phyloP scores from a whole-genome alignment of 2,329 filamentous ascomycete species.

The Cercospora zeina region DNA sequence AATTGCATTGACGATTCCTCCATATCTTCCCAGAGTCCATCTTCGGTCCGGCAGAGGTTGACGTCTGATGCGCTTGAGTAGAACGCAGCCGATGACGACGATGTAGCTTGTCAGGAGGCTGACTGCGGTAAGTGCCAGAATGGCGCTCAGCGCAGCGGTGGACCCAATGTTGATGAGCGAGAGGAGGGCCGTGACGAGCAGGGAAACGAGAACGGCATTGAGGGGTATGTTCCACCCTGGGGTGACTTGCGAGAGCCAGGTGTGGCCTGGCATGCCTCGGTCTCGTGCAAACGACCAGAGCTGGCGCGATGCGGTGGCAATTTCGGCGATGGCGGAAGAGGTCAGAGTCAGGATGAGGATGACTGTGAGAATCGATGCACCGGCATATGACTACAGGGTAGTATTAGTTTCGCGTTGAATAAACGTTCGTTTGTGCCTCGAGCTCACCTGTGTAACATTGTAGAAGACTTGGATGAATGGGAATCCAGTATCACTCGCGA shows the following conservation, averaged over 20 bases:
- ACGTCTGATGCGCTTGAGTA: not conserved
- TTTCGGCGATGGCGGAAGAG: slow-evolving; percentile 23
- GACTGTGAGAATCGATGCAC: slow-evolving; percentile 38
- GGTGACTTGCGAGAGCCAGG: not conserved
- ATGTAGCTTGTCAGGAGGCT: not conserved
- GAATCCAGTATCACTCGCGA: slow-evolving; percentile 30
- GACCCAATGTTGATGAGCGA: slow-evolving; percentile 56
- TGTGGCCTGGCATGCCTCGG: slow-evolving; percentile 34
- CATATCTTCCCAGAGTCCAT: slow-evolving; percentile 1
- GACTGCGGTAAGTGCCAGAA: slow-evolving; percentile 47
- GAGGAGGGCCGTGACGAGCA: slow-evolving; percentile 37
- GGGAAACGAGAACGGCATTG: slow-evolving; percentile 18
- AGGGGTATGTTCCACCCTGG: slow-evolving; percentile 16
- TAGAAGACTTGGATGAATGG: slow-evolving; percentile 42
- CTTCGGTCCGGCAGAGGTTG: not conserved
- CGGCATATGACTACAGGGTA: slow-evolving; percentile 11
- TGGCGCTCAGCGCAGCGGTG: slow-evolving; percentile 54
- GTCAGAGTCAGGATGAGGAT: slow-evolving; percentile 39
- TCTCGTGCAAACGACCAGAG: slow-evolving; percentile 44
- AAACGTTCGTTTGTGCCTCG: not conserved
- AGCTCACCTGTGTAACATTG: slow-evolving; percentile 19
- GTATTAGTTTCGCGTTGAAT: not conserved
- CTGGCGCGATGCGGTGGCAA: slow-evolving; percentile 40
- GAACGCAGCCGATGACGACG: not conserved
- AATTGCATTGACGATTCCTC: slow-evolving; percentile 17